Base-by-base conservation (phyloP, 2,329 filamentous ascomycete genomes). In the Penicillium thymicola region DNA sequence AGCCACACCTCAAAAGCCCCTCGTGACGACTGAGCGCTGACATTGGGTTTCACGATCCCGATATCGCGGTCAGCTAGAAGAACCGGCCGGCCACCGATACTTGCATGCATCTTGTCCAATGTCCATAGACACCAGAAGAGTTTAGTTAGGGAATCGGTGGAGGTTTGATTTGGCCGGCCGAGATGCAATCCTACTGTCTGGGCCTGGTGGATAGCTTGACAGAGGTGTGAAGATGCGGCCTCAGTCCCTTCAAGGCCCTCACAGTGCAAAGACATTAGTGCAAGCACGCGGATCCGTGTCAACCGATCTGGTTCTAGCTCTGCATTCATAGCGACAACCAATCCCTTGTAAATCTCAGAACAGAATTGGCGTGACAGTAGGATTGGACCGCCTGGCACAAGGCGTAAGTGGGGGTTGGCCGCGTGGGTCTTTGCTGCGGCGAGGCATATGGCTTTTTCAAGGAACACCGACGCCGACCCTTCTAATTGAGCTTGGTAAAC, bases 121-220 rank as follows among this genome's bases (percentile, higher is more conserved):
- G 71, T 71, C 75, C 75, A 76, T 38, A 76, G 59, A 25, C 71
- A 71, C 75, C 74, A 76, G 60, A 76, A 76, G 4, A 76, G 61
- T 50, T 64, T 60, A 16, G 64, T 65, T n/a, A 67, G 56, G 25
- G 69, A 61, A 51, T 73, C 72, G 25, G 59, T 64, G 16, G 61
- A 50, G 30, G 60, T 62, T 44, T 71, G 65, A 8, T 67, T 69
- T 6, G 74, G 72, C 18, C 71, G 69, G 52, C 73, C 65, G 48
- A 76, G 71, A 62, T 76, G 74, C 36, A 76, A 54, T 23, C 74
- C 74, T 38, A 67, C 62, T 4, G 73, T 75, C 58, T 75, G 73
- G 23, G 74, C 72, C 47, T 75, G 73, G 50, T 76, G 74, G 42
- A 76, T 75, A 11, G 74, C 74, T 55, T 74, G 70, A 18, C 70